These are phyloP conservation scores for Cladosporium sphaerospermum DNA, from an alignment of 2,329 filamentous ascomycete species.

Conservation along the genomic window DNA sequence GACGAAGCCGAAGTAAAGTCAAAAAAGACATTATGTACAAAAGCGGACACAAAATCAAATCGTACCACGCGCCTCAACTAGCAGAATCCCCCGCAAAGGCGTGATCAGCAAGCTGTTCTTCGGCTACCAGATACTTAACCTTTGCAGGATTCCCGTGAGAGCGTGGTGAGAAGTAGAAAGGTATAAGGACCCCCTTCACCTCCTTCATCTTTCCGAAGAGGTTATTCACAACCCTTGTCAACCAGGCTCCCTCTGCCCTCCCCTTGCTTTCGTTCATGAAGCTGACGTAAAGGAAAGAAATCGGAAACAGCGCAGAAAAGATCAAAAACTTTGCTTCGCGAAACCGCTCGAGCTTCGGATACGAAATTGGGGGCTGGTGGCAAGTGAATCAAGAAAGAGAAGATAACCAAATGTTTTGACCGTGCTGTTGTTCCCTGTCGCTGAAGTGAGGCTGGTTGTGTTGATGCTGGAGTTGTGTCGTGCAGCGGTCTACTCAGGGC, in stretches of 20 bases:
- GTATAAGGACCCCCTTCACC: neutral
- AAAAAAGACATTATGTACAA: constrained; percentile 26
- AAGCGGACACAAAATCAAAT: constrained; percentile 1
- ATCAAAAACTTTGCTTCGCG: constrained; percentile 2
- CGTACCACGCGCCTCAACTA: too few species aligned
- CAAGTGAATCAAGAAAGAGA: neutral
- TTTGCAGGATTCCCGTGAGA: neutral
- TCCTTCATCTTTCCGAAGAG: neutral
- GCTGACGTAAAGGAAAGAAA: neutral
- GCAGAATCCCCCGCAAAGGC: neutral
- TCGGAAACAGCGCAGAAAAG: neutral
- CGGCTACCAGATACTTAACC: constrained; percentile 12
- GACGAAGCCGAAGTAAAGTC: neutral
- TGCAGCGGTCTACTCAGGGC: constrained; percentile 4
- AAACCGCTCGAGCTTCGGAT: neutral
- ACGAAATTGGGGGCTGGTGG: neutral
- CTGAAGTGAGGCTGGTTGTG: neutral
- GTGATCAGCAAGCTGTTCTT: constrained; percentile 10
- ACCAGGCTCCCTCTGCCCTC: neutral
- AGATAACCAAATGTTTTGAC: neutral
- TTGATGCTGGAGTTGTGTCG: neutral
- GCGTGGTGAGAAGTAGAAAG: too few species aligned
- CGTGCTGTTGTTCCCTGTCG: constrained; percentile 9
- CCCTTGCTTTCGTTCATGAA: neutral
- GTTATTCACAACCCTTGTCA: constrained; percentile 6